These are phyloP conservation scores for Ascochyta fabae DNA, from an alignment of 2,329 filamentous ascomycete species.

Conservation along the genomic window DNA sequence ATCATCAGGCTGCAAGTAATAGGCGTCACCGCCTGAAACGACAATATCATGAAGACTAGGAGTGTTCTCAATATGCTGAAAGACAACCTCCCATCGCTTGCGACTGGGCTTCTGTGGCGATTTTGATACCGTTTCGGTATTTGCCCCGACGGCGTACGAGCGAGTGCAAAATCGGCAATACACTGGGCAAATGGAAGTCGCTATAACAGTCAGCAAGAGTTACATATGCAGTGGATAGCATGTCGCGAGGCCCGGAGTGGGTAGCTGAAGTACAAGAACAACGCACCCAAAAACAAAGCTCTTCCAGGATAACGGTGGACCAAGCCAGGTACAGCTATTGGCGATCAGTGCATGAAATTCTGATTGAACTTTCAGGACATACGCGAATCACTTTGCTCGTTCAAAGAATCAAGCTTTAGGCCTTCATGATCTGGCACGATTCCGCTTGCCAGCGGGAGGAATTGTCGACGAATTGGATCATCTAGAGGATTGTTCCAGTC, in stretches of 20 bases:
- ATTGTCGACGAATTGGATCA: conserved; percentile 67
- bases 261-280: neutral
- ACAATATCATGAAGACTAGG: conserved; percentile 64
- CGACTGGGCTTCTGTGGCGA: conserved; percentile 41
- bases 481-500: conserved; percentile 65
- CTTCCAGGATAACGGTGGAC: conserved; percentile 71
- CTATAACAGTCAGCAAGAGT: conserved; percentile 30
- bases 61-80: conserved; percentile 62
- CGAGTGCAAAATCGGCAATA: conserved; percentile 70
- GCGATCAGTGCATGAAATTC: conserved; percentile 2
- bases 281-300: conserved; percentile 65
- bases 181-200: conserved; percentile 66
- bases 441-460: conserved; percentile 62
- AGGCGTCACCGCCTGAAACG: conserved; percentile 68
- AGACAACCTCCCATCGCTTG: conserved; percentile 64
- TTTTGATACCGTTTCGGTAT: conserved; percentile 59
- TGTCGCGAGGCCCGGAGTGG: neutral
- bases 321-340: conserved; percentile 58
- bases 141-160: conserved; percentile 63
- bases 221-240: neutral
- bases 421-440: conserved; percentile 62
- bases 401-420: conserved; percentile 64
- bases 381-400: conserved; percentile 62
- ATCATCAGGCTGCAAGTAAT: conserved; percentile 62
- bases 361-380: neutral